Percentiles rank a stretch among this genome's conserved stretches.
These are phyloP conservation scores for Candida vartiovaarae DNA, from an alignment of 805 yeast species.

Conservation along the genomic window DNA sequence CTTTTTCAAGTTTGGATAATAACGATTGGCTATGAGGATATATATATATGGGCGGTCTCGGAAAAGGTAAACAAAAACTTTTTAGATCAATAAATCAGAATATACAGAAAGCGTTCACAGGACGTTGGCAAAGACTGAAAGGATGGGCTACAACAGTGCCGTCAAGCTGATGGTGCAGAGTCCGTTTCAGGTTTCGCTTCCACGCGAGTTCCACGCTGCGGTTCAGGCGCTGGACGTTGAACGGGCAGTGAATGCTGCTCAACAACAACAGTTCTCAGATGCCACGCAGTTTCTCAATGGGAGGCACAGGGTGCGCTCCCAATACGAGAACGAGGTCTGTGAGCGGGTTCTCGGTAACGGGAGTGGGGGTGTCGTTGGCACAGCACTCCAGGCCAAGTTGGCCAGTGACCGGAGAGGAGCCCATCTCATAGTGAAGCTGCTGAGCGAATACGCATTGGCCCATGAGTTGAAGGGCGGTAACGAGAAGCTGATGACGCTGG, in stretches of 20 bases:
- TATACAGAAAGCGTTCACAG: background rate
- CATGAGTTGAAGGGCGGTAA: conserved; percentile 5
- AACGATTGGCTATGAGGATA: too few species aligned
- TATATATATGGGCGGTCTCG: background rate
- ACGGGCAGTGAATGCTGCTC: conserved; percentile 5
- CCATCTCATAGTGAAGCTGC: conserved; percentile 15
- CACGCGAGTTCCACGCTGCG: conserved; percentile 4
- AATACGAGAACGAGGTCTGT: conserved; percentile 5
- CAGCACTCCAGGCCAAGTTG: conserved; percentile 12
- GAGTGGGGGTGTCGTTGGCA: conserved; percentile 1
- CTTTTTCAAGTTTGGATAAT: background rate
- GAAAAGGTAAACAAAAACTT: background rate
- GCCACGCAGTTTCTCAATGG: conserved; percentile 6
- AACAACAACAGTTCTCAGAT: conserved; percentile 8
- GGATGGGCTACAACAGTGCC: background rate
- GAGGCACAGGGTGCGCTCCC: background rate
- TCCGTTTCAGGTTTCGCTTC: conserved; percentile 17
- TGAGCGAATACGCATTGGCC: conserved; percentile 18
- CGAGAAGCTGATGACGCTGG: conserved; percentile 7
- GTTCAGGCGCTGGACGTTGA: conserved; percentile 2
- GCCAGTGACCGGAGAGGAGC: conserved; percentile 8
- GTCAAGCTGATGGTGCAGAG: conserved; percentile 10
- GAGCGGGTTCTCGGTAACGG: background rate
- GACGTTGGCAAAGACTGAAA: background rate
- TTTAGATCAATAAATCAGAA: background rate